phyloP scores from a whole-genome alignment of 2,329 filamentous ascomycete genomes.

The Xenosphaeropsis pyriputrescens region DNA sequence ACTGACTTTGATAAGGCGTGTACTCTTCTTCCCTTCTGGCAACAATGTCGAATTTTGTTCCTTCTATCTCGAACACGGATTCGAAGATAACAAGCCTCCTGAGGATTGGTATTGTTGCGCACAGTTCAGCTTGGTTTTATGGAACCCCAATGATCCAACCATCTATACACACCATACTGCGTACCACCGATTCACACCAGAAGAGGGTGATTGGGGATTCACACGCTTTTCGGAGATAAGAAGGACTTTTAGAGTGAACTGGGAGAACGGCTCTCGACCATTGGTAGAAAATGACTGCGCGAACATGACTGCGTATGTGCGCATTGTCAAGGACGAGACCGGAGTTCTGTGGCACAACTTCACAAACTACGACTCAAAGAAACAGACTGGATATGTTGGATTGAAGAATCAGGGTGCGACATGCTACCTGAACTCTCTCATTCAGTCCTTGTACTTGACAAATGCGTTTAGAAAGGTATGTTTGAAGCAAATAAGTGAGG shows the following conservation, averaged over 20 bases:
- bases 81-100: slow-evolving; percentile 58
- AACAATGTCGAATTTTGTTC: slow-evolving; percentile 91
- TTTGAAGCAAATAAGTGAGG: slow-evolving; percentile 4
- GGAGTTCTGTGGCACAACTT: slow-evolving; percentile 88
- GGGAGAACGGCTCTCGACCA: slow-evolving; percentile 54
- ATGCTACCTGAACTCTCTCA: slow-evolving; percentile 72
- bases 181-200: slow-evolving; percentile 91
- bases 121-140: slow-evolving; percentile 86
- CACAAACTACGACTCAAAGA: slow-evolving; percentile 95
- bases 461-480: slow-evolving; percentile 84
- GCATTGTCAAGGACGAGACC: slow-evolving; percentile 74
- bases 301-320: slow-evolving; percentile 71
- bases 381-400: slow-evolving; percentile 93
- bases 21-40: slow-evolving; percentile 88
- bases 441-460: slow-evolving; percentile 75
- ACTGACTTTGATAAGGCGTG: slow-evolving; percentile 45
- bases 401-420: slow-evolving; percentile 94
- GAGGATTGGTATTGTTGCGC: slow-evolving; percentile 96
- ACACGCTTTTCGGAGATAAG: slow-evolving; percentile 88
- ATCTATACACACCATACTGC: slow-evolving; percentile 69
- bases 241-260: slow-evolving; percentile 66
- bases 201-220: slow-evolving; percentile 97
- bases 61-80: slow-evolving; percentile 93
- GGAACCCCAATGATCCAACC: slow-evolving; percentile 86
- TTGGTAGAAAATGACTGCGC: slow-evolving; percentile 64